Evolutionary conservation across 225 moss, liverwort and hornwort species (phyloP), one percentile per base, ranked within the genome.

Genomic region (Pseudoscleropodium purum): DNA sequence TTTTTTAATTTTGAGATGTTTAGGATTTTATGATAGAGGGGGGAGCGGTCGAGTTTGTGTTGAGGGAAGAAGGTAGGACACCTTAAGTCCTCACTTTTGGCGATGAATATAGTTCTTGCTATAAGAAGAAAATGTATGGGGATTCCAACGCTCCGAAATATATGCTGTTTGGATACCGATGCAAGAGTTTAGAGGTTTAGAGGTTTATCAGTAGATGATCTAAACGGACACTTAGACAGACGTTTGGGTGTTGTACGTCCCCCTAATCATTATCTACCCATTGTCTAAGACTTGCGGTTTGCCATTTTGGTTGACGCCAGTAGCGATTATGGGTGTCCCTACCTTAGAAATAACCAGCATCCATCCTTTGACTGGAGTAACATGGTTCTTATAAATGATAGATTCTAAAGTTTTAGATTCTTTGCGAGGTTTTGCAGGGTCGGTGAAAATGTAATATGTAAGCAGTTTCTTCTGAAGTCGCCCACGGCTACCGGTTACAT

Each of bases 371-470:
- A 49, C 47, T 86, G 41, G 39, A 74, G 36, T 17, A 52, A 41
- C 52, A 88, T 56, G 74, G 79, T 83, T 34, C 39, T 86, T 29
- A 27, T 11, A 37, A 65, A 30, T 54, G 75, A 45, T 70, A 68
- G 73, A 52, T 74, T 84, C 29, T 87, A 54, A 86, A 65, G 75
- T 69, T 17, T 34, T 74, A 51, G 66, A 33, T 79, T 59, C 17
- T 59, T 64, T 83, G 49, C 60, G 66, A 73, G 45, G n/a, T 79
- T 88, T 80, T 87, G 85, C 91, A 91, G 93, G 88, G 62, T 68
- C 25, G 65, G 41, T 80, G 88, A 67, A 75, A 80, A 63, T 90
- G 63, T 84, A 61, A 15, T 20, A 31, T 73, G 47, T 59, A 86
- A 83, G 65, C 88, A 87, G 69, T 47, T 56, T 64, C 75, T 62